These are phyloP conservation scores for Dendrobium catenatum DNA, from an alignment of 106 monocot species.

Conservation along the genomic window DNA sequence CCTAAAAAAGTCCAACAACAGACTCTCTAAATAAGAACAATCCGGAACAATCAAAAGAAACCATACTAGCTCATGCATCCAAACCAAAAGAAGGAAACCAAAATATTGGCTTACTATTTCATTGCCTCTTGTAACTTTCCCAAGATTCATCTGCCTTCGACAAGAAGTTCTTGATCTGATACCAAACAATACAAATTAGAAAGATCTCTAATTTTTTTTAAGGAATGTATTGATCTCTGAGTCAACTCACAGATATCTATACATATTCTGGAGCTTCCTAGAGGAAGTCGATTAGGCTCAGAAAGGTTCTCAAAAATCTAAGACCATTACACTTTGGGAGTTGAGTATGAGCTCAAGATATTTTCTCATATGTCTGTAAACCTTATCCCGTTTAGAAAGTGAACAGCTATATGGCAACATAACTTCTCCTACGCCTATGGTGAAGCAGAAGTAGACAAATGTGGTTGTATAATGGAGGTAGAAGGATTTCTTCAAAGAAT, in stretches of 20 bases:
- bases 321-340: not conserved
- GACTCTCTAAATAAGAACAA: too few species aligned
- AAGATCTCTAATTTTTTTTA: not conserved
- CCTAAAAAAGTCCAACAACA: slow-evolving; percentile 9
- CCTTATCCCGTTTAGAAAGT: not conserved
- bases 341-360: not conserved
- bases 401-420: not conserved
- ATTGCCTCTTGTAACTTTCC: not conserved
- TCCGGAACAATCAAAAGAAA: not conserved
- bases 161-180: not conserved
- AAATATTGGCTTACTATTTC: not conserved
- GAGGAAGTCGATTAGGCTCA: not conserved
- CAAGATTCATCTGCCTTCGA: not conserved
- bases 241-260: slow-evolving; percentile 7
- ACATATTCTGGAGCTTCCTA: slow-evolving; percentile 1
- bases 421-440: not conserved
- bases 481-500: not conserved
- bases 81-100: not conserved
- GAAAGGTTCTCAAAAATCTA: not conserved
- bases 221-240: not conserved
- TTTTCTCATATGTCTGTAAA: not conserved
- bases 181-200: not conserved
- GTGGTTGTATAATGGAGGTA: not conserved
- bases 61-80: not conserved
- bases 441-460: not conserved